A percentile compares a stretch with the other conserved stretches of the same genome.
Evolutionary conservation across 495 filamentous ascomycete genomes (phyloP).

Genomic region (Aspergillus sclerotioniger): DNA sequence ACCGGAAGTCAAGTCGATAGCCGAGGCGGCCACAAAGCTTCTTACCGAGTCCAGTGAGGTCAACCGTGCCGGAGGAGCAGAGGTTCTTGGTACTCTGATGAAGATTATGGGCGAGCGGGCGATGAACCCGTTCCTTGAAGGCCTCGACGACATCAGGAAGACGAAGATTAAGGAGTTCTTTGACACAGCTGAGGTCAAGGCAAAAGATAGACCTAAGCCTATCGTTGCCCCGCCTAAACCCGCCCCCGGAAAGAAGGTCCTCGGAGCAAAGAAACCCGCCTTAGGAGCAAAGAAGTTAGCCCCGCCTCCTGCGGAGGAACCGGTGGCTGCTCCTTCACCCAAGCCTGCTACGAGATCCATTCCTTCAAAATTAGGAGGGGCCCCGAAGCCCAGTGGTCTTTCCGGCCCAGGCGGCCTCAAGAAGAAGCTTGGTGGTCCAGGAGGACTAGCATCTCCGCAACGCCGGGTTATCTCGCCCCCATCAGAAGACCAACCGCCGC

Average conservation of each 20-base stretch:
- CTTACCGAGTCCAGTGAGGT: slow-evolving; percentile 84
- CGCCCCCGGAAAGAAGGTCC: slow-evolving; percentile 44
- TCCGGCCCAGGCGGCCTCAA: slow-evolving; percentile 57
- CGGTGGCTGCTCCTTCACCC: slow-evolving; percentile 46
- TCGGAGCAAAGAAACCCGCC: slow-evolving; percentile 53
- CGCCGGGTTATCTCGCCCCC: slow-evolving; percentile 53
- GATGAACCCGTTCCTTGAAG: slow-evolving; percentile 96
- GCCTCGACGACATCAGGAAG: slow-evolving; percentile 92
- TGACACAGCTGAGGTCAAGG: slow-evolving; percentile 89
- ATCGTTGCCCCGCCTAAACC: slow-evolving; percentile 63
- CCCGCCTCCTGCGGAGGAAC: slow-evolving; percentile 55
- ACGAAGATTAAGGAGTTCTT: slow-evolving; percentile 94
- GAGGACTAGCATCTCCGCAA: slow-evolving; percentile 62
- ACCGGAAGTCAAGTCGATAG: slow-evolving; percentile 78
- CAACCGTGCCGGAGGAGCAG: slow-evolving; percentile 82
- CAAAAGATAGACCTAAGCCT: slow-evolving; percentile 93
- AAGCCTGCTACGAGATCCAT: slow-evolving; percentile 60
- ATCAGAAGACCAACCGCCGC: slow-evolving; percentile 55
- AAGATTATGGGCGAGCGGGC: slow-evolving; percentile 96
- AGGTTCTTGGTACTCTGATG: slow-evolving; percentile 92
- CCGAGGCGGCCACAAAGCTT: slow-evolving; percentile 82
- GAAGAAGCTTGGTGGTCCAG: slow-evolving; percentile 61
- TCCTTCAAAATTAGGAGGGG: slow-evolving; percentile 60
- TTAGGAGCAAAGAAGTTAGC: slow-evolving; percentile 54
- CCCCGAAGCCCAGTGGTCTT: slow-evolving; percentile 66